These are phyloP conservation scores for Fonsecaea pedrosoi DNA, from an alignment of 2,329 filamentous ascomycete species.

Conservation along the genomic window DNA sequence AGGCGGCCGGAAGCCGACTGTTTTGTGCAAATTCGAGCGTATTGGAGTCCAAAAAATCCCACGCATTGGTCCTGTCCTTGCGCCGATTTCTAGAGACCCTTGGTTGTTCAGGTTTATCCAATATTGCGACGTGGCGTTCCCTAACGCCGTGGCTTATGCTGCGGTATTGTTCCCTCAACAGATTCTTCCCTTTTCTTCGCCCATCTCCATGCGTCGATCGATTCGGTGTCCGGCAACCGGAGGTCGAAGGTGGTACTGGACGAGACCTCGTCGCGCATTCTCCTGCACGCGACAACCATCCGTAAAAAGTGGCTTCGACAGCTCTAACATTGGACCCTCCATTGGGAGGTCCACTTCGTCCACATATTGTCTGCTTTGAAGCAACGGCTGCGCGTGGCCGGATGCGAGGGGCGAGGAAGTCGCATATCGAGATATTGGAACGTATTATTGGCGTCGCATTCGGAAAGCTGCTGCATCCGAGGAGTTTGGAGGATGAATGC, in stretches of 20 bases:
- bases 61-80: neutral
- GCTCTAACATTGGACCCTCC: slow-evolving; percentile 1
- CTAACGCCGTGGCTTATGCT: slow-evolving; percentile 9
- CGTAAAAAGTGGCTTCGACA: slow-evolving; percentile 23
- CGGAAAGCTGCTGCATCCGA: slow-evolving; percentile 34
- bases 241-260: neutral
- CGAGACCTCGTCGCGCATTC: slow-evolving; percentile 1
- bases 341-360: neutral
- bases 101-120: neutral
- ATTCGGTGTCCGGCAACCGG: neutral
- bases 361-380: neutral
- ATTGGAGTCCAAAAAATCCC: slow-evolving; percentile 34
- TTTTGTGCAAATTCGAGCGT: slow-evolving; percentile 34
- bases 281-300: neutral
- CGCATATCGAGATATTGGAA: slow-evolving; percentile 23
- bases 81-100: neutral
- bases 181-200: slow-evolving; percentile 1
- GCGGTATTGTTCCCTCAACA: slow-evolving; percentile 13
- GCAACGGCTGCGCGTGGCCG: slow-evolving; percentile 15
- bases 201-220: slow-evolving; percentile 2
- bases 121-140: neutral
- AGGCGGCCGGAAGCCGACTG: slow-evolving; percentile 34
- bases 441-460: slow-evolving; percentile 34
- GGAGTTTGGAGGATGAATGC: slow-evolving; percentile 31
- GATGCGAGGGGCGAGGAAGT: slow-evolving; percentile 35